Percentiles rank a stretch among this genome's conserved stretches.
Evolutionary conservation across 2,329 filamentous ascomycete genomes (phyloP).

Genomic region (Aspergillus piperis): DNA sequence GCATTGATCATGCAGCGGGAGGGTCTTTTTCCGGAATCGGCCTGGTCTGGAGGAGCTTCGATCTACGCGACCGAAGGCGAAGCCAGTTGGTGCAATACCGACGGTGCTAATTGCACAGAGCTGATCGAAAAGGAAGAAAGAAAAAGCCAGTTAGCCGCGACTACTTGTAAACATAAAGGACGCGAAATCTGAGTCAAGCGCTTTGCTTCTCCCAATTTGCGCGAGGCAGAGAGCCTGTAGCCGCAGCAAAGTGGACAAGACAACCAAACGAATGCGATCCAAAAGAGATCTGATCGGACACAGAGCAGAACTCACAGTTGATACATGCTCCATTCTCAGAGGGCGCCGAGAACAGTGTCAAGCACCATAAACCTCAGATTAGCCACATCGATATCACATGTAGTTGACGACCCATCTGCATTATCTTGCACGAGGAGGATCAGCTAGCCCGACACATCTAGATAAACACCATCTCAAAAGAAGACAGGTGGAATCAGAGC

Average conservation of each 20-base stretch:
- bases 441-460: conserved; percentile 22
- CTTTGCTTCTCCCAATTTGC: background rate
- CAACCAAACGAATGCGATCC: conserved; percentile 1
- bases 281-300: background rate
- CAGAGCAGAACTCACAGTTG: conserved; percentile 35
- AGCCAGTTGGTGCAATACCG: conserved; percentile 61
- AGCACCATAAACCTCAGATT: conserved; percentile 37
- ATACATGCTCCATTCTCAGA: conserved; percentile 45
- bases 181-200: background rate
- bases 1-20: conserved; percentile 24
- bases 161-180: background rate
- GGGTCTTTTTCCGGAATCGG: conserved; percentile 29
- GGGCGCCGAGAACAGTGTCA: conserved; percentile 31
- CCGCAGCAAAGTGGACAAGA: background rate
- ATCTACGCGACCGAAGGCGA: conserved; percentile 57
- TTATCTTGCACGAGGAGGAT: conserved; percentile 26
- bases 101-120: conserved; percentile 65
- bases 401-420: conserved; percentile 38
- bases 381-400: conserved; percentile 33
- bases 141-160: background rate
- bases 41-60: conserved; percentile 35
- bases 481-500: conserved; percentile 3
- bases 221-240: background rate
- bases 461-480: conserved; percentile 8
- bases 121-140: conserved; percentile 35